These are phyloP conservation scores for Fusarium mangiferae DNA, from an alignment of 2,329 filamentous ascomycete species.

Conservation along the genomic window DNA sequence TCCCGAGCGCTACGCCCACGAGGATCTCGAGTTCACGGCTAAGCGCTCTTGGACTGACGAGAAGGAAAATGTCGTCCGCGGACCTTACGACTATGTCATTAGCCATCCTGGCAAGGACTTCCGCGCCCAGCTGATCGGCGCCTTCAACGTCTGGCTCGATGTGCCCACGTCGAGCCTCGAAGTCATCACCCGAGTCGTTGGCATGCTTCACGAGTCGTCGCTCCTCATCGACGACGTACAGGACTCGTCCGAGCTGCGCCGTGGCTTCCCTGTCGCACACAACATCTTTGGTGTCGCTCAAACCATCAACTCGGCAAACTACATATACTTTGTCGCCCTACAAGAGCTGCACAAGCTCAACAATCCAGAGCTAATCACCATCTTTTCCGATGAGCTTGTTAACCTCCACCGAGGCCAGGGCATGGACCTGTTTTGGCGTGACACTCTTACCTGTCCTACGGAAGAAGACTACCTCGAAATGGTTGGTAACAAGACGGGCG, in stretches of 20 bases:
- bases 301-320: constrained; percentile 91
- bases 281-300: constrained; percentile 86
- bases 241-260: constrained; percentile 79
- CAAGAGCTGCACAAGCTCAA: constrained; percentile 77
- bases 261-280: constrained; percentile 85
- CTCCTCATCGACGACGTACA: constrained; percentile 90
- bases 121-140: constrained; percentile 79
- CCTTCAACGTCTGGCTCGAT: constrained; percentile 83
- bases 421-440: constrained; percentile 92
- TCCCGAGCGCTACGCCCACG: constrained; percentile 63
- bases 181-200: constrained; percentile 81
- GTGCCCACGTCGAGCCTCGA: constrained; percentile 76
- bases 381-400: constrained; percentile 84
- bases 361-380: constrained; percentile 73
- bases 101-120: constrained; percentile 87
- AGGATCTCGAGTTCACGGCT: constrained; percentile 64
- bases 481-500: constrained; percentile 91
- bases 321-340: constrained; percentile 85
- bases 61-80: constrained; percentile 81
- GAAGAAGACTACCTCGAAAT: constrained; percentile 95
- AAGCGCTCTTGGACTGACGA: constrained; percentile 72
- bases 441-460: constrained; percentile 83
- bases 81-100: constrained; percentile 83
- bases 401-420: constrained; percentile 89
- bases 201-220: constrained; percentile 87